Conservation (phyloP, 495 filamentous ascomycete species). For the Xanthoparmelia taractica region DNA sequence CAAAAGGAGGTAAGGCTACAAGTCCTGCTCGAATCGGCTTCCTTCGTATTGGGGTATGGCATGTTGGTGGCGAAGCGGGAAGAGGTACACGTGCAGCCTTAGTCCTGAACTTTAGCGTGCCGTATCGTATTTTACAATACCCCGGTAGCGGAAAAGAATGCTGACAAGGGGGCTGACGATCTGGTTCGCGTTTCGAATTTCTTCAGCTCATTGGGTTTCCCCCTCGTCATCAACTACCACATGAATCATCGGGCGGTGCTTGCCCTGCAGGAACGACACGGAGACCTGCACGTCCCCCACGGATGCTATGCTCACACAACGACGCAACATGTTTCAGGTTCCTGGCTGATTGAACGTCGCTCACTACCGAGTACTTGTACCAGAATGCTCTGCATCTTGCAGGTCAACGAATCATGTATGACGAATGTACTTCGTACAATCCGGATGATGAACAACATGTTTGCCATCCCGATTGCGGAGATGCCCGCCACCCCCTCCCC, state of each 20-base stretch:
- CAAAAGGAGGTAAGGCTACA: slow-evolving; percentile 1
- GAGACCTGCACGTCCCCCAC: background rate
- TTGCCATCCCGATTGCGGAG: background rate
- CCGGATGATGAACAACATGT: background rate
- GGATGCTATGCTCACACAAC: slow-evolving; percentile 3
- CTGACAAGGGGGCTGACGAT: background rate
- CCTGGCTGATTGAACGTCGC: background rate
- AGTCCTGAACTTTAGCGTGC: background rate
- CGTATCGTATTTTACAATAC: slow-evolving; percentile 3
- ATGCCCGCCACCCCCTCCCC: background rate
- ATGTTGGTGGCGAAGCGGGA: slow-evolving; percentile 18
- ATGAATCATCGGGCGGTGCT: background rate
- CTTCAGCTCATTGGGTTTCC: background rate
- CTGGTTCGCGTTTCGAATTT: background rate
- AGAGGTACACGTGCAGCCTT: slow-evolving; percentile 9
- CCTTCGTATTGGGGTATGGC: background rate
- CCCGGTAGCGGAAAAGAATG: background rate
- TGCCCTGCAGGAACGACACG: background rate
- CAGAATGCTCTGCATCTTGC: background rate
- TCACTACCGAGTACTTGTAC: background rate
- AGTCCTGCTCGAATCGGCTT: slow-evolving; percentile 10
- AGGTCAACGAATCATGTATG: background rate
- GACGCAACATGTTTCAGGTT: background rate
- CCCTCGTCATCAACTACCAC: background rate
- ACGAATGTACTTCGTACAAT: background rate